Evolutionary conservation across 257 asterid genomes (phyloP).

Genomic region (Buddleja alternifolia): DNA sequence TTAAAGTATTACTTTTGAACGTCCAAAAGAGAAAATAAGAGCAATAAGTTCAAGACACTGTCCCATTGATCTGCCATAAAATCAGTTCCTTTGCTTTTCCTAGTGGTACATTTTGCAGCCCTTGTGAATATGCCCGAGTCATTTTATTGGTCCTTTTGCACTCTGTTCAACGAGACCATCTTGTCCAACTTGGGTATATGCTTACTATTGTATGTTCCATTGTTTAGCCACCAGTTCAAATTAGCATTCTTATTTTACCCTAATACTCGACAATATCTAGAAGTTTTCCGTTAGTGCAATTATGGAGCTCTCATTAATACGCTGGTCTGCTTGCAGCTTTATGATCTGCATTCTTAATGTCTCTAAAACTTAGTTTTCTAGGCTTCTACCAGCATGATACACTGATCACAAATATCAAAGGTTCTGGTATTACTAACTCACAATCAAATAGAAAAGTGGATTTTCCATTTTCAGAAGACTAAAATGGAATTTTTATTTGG

Average conservation of each 20-base stretch:
- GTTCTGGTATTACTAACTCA: too few species aligned
- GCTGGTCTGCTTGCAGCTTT: neutral
- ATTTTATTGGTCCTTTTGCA: neutral
- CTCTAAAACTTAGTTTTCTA: neutral
- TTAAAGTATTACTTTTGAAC: too few species aligned
- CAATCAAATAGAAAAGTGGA: too few species aligned
- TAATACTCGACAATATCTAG: neutral
- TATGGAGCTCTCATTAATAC: neutral
- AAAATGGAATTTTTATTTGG: neutral
- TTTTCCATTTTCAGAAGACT: neutral
- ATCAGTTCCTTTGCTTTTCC: too few species aligned
- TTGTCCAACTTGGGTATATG: neutral
- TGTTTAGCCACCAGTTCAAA: neutral
- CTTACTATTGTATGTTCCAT: neutral
- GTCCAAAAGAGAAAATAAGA: too few species aligned
- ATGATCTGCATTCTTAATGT: neutral
- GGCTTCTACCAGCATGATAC: neutral
- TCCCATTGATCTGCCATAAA: too few species aligned
- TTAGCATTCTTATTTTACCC: slow-evolving; percentile 9
- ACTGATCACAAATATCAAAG: neutral
- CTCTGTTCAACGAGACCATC: neutral
- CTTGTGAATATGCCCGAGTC: slow-evolving; percentile 1
- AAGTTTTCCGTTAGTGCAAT: neutral
- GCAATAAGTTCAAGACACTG: too few species aligned
- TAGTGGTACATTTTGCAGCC: neutral